Evolutionary conservation across 805 yeast genomes (phyloP), one percentile per base, ranked within the genome.

Genomic region (Grigorovia yakushimaensis): DNA sequence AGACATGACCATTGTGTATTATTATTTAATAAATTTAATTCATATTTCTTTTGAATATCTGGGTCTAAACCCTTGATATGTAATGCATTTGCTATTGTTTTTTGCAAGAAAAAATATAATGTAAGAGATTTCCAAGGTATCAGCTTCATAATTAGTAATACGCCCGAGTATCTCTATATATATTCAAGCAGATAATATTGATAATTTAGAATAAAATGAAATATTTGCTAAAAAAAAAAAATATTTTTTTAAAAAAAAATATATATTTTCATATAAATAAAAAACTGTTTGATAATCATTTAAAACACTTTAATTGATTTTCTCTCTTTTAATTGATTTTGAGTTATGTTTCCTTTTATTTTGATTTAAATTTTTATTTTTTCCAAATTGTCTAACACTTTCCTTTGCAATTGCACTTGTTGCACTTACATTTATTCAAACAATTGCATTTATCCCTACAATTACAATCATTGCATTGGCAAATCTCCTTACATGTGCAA

Each of bases 1-100:
- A 91, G 62, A 68, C 98, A 91, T 5, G 70, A 65, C 87, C 93
- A 91, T 43, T 41, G 15, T 27, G 70, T 63, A 1, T 78, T 78
- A 6, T 74, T 62, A 46, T 73, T 74, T 1, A 89, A 79, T 36
- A 47, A 24, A 8, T 47, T 43, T 45, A 59, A 60, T 23, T 52
- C 30, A 37, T 51, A 43, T 21, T 41, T 44, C 5, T 50, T 55
- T 21, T 54, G 58, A 3, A 59, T 19, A 13, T 3, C 7, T 1
- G 46, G 41, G 27, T 37, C 41, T 37, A 43, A 36, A 36, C 43
- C 43, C 24, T 41, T 41, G 2, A 41, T 18, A 10, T 24, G 15
- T n/a, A 41, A 18, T 21, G 20, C 22, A 37, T 18, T 37, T 18
- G 13, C 15, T 11, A 37, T 8, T 17, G 6, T 3, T 8, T 37